A percentile compares a stretch with the other conserved stretches of the same genome.
Conservation (phyloP, 1,284 basidiomycete genomes). For the Ceratobasidium sp. region DNA sequence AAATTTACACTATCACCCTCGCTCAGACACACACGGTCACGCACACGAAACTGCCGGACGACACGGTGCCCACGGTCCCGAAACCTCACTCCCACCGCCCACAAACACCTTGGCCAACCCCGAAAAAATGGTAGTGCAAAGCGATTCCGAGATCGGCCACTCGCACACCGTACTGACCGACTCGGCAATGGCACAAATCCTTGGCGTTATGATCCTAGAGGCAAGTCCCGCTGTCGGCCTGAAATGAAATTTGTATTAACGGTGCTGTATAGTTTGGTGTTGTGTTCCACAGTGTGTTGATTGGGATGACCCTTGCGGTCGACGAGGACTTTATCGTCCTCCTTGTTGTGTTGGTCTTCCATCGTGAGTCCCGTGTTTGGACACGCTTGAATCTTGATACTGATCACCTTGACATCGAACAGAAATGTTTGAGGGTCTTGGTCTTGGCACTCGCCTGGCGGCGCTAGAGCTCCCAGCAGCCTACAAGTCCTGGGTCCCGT, state of each 20-base stretch:
- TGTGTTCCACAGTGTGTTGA: slow-evolving; percentile 87
- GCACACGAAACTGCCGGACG: slow-evolving; percentile 69
- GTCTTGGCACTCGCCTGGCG: slow-evolving; percentile 86
- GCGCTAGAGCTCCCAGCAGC: slow-evolving; percentile 70
- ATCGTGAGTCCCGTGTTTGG: slow-evolving; percentile 65
- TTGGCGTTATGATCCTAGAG: slow-evolving; percentile 87
- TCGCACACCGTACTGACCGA: slow-evolving; percentile 32
- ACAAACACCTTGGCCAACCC: neutral
- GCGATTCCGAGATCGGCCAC: slow-evolving; percentile 26
- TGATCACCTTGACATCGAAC: slow-evolving; percentile 22
- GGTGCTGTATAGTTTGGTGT: slow-evolving; percentile 78
- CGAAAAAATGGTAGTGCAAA: slow-evolving; percentile 7
- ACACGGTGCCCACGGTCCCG: slow-evolving; percentile 77
- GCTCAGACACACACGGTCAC: slow-evolving; percentile 73
- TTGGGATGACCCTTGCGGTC: slow-evolving; percentile 93
- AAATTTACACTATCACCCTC: slow-evolving; percentile 19
- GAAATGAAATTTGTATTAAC: slow-evolving; percentile 47
- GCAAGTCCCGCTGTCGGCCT: neutral
- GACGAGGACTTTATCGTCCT: slow-evolving; percentile 82
- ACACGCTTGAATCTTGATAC: slow-evolving; percentile 48
- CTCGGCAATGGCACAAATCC: slow-evolving; percentile 73
- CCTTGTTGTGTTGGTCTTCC: slow-evolving; percentile 92
- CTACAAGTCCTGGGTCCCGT: slow-evolving; percentile 68
- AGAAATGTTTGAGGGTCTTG: slow-evolving; percentile 93
- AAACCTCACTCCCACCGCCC: slow-evolving; percentile 51